Conservation (phyloP, 1,139 yeast species). For the Candida sanyaensis region DNA sequence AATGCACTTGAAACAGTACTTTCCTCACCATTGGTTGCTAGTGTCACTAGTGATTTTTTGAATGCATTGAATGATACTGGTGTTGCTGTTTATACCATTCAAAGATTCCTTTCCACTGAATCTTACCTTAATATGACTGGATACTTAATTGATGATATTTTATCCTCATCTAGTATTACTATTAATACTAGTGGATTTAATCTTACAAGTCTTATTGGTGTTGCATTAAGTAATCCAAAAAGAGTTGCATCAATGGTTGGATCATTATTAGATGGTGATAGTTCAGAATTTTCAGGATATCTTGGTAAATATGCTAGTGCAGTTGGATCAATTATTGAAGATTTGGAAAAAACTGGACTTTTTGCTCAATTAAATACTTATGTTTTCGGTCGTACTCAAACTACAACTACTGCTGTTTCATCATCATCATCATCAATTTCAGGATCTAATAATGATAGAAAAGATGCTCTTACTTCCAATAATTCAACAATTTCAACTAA, state of each 20-base stretch:
- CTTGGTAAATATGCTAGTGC: conserved; percentile 37
- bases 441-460: conserved; percentile 3
- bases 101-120: conserved; percentile 37
- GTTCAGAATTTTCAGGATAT: conserved; percentile 4
- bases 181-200: conserved; percentile 25
- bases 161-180: conserved; percentile 27
- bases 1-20: conserved; percentile 33
- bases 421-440: conserved; percentile 8
- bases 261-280: conserved; percentile 24
- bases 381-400: conserved; percentile 31
- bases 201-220: conserved; percentile 26
- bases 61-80: conserved; percentile 47
- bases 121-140: conserved; percentile 42
- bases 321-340: conserved; percentile 28
- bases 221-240: conserved; percentile 28
- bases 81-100: conserved; percentile 38
- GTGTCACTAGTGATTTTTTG: conserved; percentile 28
- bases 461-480: conserved; percentile 9
- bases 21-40: conserved; percentile 28
- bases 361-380: conserved; percentile 40
- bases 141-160: conserved; percentile 26
- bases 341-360: conserved; percentile 41
- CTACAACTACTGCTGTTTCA: conserved; percentile 15
- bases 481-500: conserved; percentile 1
- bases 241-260: conserved; percentile 25